These are phyloP conservation scores for Trametes coccinea DNA, from an alignment of 768 basidiomycete genomes.

Conservation along the genomic window DNA sequence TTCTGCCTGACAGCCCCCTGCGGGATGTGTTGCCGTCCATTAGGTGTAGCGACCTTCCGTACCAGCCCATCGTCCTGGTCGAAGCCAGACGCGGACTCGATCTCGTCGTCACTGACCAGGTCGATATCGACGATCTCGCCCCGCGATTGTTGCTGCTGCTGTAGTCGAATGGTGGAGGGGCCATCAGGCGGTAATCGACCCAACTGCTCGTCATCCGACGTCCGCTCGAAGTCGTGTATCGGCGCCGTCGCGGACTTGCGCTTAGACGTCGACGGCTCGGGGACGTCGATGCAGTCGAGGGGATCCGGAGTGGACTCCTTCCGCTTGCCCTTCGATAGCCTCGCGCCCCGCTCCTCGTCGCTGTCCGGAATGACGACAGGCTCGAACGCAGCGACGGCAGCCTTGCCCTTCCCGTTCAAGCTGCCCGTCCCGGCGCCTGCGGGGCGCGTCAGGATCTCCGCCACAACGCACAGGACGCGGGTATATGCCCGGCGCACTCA, in stretches of 20 bases:
- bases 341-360: slow-evolving; percentile 6
- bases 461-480: background rate
- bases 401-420: slow-evolving; percentile 1
- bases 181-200: slow-evolving; percentile 11
- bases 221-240: background rate
- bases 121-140: slow-evolving; percentile 3
- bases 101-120: slow-evolving; percentile 3
- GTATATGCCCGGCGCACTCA: background rate
- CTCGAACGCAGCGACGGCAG: background rate
- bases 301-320: slow-evolving; percentile 17
- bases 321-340: background rate
- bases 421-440: background rate
- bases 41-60: slow-evolving; percentile 1
- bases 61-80: background rate
- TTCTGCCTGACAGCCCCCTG: slow-evolving; percentile 11
- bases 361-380: background rate
- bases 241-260: background rate
- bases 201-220: background rate
- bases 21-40: slow-evolving; percentile 10
- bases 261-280: background rate
- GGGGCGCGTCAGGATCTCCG: background rate
- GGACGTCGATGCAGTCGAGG: slow-evolving; percentile 7
- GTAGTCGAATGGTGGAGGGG: slow-evolving; percentile 1
- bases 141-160: background rate
- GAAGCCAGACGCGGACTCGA: slow-evolving; percentile 13